Base-by-base conservation (phyloP, 805 yeast genomes). In the Hanseniaspora lindneri region DNA sequence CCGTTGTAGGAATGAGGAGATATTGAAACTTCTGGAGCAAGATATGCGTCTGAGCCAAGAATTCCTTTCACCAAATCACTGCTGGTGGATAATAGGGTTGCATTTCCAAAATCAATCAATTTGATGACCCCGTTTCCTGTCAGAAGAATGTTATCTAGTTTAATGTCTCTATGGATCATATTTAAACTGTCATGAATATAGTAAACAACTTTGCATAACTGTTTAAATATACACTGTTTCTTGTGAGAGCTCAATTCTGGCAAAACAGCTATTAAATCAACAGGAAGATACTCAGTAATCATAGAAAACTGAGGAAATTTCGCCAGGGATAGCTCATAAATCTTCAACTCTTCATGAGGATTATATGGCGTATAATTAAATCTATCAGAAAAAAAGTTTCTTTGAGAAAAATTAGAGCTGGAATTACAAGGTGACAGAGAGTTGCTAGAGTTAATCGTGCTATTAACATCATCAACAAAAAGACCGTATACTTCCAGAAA, bases 41-140 rank as follows among this genome's bases (percentile, higher is more conserved):
- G 67, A 60, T 89, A 89, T 2, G 98, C 97, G 63, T 89, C 98
- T 1, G 94, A 83, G 14, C 98, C 98, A 11, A 89, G 94, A 20
- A 89, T 75, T 14, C 97, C 97, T 51, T 72, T 68, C 16, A 82
- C 76, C 20, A 77, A 72, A 49, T 71, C 74, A 19, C 49, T 44
- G 2, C 42, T 37, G 7, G 51, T 48, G 7, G 64, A 61, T 47
- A 74, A 76, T 21, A 83, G 82, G 19, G 82, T 83, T 0, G 96
- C 92, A 4, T 94, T 80, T 6, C 98, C 98, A 64, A 88, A 89
- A 66, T 89, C 98, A 54, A 89, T 85, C 48, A 89, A 64, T 64
- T 89, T 89, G 44, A 89, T 70, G 11, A 84, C 74, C 1, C 97
- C 97, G 21, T 74, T 62, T 2, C 65, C 63, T 27, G 75, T 75